Evolutionary conservation across 805 yeast genomes (phyloP).

Genomic region (Cyberlindnera americana): DNA sequence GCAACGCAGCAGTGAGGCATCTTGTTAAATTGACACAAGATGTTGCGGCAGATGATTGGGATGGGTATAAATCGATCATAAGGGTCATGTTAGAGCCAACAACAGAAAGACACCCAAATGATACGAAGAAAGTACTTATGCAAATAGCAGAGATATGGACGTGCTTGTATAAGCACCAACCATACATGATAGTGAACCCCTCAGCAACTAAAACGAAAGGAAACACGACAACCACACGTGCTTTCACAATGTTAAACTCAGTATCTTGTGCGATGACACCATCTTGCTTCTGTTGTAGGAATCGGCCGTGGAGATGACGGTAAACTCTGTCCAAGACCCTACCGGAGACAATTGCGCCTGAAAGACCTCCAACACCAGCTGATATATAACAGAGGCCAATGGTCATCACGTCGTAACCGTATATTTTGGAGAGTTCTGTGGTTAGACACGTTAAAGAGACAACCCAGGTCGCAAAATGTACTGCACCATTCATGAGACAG

Average conservation of each 20-base stretch:
- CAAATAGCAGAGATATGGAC: constrained; percentile 26
- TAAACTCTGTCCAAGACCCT: constrained; percentile 43
- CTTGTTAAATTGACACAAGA: constrained; percentile 70
- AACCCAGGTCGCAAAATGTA: constrained; percentile 69
- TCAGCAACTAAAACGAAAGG: constrained; percentile 40
- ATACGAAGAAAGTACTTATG: constrained; percentile 52
- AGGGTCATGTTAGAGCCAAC: constrained; percentile 59
- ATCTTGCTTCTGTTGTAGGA: constrained; percentile 17
- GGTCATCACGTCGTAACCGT: constrained; percentile 48
- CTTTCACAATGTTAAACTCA: constrained; percentile 50
- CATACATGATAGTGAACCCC: constrained; percentile 50
- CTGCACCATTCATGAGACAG: constrained; percentile 52
- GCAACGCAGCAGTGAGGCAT: constrained; percentile 66
- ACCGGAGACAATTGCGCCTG: constrained; percentile 61
- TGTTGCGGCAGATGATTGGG: constrained; percentile 67
- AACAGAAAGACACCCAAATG: constrained; percentile 56
- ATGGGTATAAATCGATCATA: constrained; percentile 71
- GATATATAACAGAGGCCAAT: constrained; percentile 77
- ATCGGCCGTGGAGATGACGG: constrained; percentile 30
- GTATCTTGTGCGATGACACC: constrained; percentile 24
- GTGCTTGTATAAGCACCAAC: constrained; percentile 63
- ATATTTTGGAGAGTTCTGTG: constrained; percentile 45
- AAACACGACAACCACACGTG: constrained; percentile 47
- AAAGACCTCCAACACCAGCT: constrained; percentile 62
- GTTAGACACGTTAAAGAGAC: constrained; percentile 64